Evolutionary conservation across 495 filamentous ascomycete genomes (phyloP).

Genomic region (Penicillium desertorum): DNA sequence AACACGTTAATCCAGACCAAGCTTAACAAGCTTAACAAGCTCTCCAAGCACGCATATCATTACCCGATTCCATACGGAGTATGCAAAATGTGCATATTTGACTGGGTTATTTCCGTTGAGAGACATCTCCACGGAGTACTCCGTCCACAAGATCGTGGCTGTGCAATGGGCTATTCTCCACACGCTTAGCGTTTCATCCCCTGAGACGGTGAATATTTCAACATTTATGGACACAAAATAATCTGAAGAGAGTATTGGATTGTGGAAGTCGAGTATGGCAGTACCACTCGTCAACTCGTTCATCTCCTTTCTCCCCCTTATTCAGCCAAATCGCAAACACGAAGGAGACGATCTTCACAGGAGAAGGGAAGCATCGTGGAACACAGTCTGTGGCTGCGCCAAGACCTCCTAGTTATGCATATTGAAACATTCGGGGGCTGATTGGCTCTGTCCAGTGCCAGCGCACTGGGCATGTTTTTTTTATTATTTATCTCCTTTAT

Average conservation of each 20-base stretch:
- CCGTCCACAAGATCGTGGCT: conserved; percentile 20
- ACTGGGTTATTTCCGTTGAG: no score
- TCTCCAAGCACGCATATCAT: background rate
- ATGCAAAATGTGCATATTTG: background rate
- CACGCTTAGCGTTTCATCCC: conserved; percentile 17
- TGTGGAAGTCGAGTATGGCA: background rate
- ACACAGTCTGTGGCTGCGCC: conserved; percentile 11
- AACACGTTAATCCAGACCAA: no score
- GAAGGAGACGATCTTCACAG: conserved; percentile 2
- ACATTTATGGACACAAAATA: background rate
- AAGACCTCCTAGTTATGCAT: conserved; percentile 20
- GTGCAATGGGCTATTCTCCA: conserved; percentile 23
- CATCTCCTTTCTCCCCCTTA: background rate
- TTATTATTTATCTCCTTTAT: conserved; percentile 16
- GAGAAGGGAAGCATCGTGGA: background rate
- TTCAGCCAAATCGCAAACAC: background rate
- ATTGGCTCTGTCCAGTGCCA: conserved; percentile 24
- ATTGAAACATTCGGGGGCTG: conserved; percentile 6
- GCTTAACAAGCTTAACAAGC: conserved; percentile 1
- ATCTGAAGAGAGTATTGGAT: background rate
- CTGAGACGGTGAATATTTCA: background rate
- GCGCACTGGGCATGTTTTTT: conserved; percentile 12
- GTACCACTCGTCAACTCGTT: no score
- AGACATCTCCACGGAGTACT: background rate
- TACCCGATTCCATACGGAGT: background rate